Evolutionary conservation across 2,329 filamentous ascomycete species (phyloP).

Genomic region (Exophiala calicioides): DNA sequence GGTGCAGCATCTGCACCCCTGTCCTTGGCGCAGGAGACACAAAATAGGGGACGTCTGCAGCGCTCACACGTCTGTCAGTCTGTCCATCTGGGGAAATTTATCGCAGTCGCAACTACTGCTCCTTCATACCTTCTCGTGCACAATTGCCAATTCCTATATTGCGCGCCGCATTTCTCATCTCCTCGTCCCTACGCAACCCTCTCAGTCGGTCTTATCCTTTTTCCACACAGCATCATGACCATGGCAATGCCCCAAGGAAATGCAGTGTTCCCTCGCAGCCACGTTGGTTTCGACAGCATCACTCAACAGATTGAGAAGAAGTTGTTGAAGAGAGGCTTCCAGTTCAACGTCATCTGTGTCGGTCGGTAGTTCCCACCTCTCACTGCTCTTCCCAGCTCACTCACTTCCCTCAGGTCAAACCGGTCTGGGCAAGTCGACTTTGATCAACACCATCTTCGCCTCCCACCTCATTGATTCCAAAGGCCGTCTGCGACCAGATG

Average conservation of each 20-base stretch:
- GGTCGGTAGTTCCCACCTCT: slow-evolving; percentile 63
- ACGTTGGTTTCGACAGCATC: slow-evolving; percentile 99
- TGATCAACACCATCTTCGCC: slow-evolving; percentile 99
- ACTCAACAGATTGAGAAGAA: slow-evolving; percentile 99
- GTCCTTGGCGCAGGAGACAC: slow-evolving; percentile 18
- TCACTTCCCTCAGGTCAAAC: slow-evolving; percentile 78
- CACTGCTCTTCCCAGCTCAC: background rate
- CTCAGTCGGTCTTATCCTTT: background rate
- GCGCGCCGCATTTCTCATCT: background rate
- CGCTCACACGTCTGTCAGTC: slow-evolving; percentile 7
- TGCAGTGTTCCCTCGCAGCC: slow-evolving; percentile 82
- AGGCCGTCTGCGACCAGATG: slow-evolving; percentile 87
- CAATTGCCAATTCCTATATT: background rate
- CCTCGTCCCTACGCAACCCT: background rate
- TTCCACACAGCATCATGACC: slow-evolving; percentile 24
- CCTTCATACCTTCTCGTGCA: slow-evolving; percentile 9
- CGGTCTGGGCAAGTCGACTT: slow-evolving; percentile 94
- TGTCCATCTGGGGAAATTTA: slow-evolving; percentile 28
- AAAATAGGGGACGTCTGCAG: slow-evolving; percentile 22
- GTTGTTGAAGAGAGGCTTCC: slow-evolving; percentile 98
- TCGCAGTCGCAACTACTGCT: slow-evolving; percentile 26
- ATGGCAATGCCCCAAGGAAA: slow-evolving; percentile 42
- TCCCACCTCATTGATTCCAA: slow-evolving; percentile 99
- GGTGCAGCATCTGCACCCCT: background rate
- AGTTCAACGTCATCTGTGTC: slow-evolving; percentile 99